Percentiles rank a stretch among this genome's conserved stretches.
These are phyloP conservation scores for Rhododendron ovatum DNA, from an alignment of 148 eudicot species.

Conservation along the genomic window DNA sequence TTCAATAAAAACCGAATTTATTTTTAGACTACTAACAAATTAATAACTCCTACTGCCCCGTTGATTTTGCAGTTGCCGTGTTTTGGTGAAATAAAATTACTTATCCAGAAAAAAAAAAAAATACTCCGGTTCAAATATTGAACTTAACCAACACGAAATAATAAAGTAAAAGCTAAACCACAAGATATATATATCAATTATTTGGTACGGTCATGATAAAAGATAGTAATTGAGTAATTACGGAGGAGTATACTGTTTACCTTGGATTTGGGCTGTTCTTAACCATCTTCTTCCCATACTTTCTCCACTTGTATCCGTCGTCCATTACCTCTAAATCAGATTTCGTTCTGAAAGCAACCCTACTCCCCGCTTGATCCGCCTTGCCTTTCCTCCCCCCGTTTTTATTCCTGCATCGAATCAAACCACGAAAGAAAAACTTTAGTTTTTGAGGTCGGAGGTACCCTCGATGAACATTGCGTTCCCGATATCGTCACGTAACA, in stretches of 20 bases:
- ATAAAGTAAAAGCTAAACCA: neutral
- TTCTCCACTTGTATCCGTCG: constrained; percentile 15
- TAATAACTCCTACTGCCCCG: neutral
- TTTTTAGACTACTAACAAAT: neutral
- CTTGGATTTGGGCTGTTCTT: constrained; percentile 15
- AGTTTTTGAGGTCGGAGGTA: neutral
- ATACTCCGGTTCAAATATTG: too few species aligned
- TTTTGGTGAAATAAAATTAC: too few species aligned
- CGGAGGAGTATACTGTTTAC: neutral
- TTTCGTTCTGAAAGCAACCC: constrained; percentile 7
- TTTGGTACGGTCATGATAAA: neutral
- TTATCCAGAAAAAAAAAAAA: too few species aligned
- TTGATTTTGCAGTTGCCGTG: too few species aligned
- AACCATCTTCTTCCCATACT: constrained; percentile 18
- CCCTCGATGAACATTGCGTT: too few species aligned
- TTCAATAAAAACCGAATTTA: neutral
- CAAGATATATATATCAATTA: neutral
- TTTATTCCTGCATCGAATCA: neutral
- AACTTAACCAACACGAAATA: neutral
- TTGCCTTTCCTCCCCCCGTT: neutral
- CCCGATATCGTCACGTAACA: neutral
- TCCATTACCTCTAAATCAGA: constrained; percentile 6
- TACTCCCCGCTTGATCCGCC: neutral
- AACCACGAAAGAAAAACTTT: neutral
- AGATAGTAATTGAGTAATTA: neutral